Base-by-base conservation (phyloP, 345 rosid species). In the Populus alba region DNA sequence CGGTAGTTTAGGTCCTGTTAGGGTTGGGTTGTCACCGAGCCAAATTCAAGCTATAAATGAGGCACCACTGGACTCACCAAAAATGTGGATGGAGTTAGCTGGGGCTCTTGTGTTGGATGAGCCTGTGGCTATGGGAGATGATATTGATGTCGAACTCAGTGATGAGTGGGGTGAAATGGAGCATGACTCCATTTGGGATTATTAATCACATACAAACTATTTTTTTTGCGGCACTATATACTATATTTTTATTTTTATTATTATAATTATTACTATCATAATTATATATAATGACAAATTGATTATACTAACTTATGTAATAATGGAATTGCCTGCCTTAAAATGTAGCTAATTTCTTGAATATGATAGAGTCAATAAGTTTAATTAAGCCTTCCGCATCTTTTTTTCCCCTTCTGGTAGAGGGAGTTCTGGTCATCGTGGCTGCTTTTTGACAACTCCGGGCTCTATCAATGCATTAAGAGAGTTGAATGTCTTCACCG, bases 21-120 rank as follows among this genome's bases (percentile, higher is more conserved):
- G 87, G 41, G 87, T 91, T 37, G 86, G 93, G 78, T 86, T 94
- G 33, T 89, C 92, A 33, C 87, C 87, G 22, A 93, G 91, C 66
- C 92, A 94, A 70, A 94, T 94, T 72, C 96, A 91, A 70, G 96
- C 94, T 10, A 94, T 91, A 65, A 91, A 89, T 69, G 97, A 92
- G 76, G 86, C 85, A 12, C 94, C 95, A 20, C 31, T 92, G 81
- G 97, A 94, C 81, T 92, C 95, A 3, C 97, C 97, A 1, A 87
- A 84, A 72, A 87, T 84, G 90, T 90, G 97, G 82, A 92, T 83
- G 97, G 86, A 85, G 33, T 57, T 90, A 71, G 76, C 81, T 5
- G 90, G 76, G 1, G 71, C 76, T 18, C 25, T 57, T 31, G 74
- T 70, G 73, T 8, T 66, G 61, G 81, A 62, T 3, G 86, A 85